Evolutionary conservation across 129 eudicot genomes (phyloP).

Genomic region (Centella asiatica): DNA sequence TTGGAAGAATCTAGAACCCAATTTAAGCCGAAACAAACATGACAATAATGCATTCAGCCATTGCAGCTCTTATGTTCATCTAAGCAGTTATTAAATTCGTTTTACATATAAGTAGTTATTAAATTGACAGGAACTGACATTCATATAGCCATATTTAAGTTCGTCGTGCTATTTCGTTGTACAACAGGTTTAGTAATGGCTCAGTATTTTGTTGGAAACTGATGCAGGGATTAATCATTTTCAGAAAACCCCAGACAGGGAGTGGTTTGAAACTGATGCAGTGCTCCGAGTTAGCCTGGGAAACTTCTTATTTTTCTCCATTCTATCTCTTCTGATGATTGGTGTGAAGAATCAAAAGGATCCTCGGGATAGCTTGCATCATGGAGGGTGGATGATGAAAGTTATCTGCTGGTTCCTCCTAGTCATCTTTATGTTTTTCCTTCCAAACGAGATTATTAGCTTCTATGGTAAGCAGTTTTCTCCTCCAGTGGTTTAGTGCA

Average conservation of each 20-base stretch:
- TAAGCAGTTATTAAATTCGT: too few relatives aligned
- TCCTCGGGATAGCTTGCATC: constrained; percentile 93
- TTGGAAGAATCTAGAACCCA: too few relatives aligned
- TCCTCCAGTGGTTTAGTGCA: not conserved
- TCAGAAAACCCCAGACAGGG: constrained; percentile 78
- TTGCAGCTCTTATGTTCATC: too few relatives aligned
- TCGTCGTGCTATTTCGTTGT: constrained; percentile 1
- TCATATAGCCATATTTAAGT: not conserved
- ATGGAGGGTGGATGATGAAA: constrained; percentile 99
- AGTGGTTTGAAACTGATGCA: constrained; percentile 99
- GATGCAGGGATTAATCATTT: constrained; percentile 95
- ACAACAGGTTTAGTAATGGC: not conserved
- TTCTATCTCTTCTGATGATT: constrained; percentile 69
- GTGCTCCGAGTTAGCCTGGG: constrained; percentile 99
- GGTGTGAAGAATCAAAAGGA: constrained; percentile 93
- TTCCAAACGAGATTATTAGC: constrained; percentile 84
- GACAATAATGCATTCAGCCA: too few relatives aligned
- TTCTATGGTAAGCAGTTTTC: constrained; percentile 63
- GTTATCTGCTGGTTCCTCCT: constrained; percentile 81
- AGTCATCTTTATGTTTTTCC: constrained; percentile 81
- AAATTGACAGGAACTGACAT: too few relatives aligned
- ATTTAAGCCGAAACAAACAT: too few relatives aligned
- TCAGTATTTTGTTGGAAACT: constrained; percentile 10
- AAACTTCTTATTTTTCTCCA: constrained; percentile 81
- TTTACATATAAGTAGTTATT: too few relatives aligned